These are phyloP conservation scores for Chalciporus piperatus DNA, from an alignment of 768 basidiomycete genomes.

Conservation along the genomic window DNA sequence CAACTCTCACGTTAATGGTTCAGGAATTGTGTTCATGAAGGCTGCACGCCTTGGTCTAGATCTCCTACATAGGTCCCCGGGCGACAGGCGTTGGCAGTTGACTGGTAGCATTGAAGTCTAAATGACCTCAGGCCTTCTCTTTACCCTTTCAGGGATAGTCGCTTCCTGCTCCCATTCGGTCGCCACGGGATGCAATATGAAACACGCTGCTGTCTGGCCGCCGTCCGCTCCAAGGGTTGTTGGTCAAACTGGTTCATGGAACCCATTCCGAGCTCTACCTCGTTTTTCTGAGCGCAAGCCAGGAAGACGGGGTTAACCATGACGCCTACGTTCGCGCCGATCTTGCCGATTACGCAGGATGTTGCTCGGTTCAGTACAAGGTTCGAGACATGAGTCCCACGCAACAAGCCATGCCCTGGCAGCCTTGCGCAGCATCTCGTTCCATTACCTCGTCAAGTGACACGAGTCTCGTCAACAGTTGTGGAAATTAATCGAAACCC, in stretches of 20 bases:
- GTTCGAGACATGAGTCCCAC: neutral
- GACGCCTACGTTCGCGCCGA: neutral
- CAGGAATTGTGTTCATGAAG: neutral
- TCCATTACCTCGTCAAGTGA: neutral
- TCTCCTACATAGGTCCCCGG: neutral
- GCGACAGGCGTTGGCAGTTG: too few relatives aligned
- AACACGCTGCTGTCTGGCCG: neutral
- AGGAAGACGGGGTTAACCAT: neutral
- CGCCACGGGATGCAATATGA: neutral
- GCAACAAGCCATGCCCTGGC: neutral
- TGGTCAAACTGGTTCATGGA: neutral
- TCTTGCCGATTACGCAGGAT: slow-evolving; percentile 13
- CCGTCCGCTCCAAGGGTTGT: neutral
- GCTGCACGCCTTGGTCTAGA: neutral
- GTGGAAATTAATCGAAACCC: slow-evolving; percentile 5
- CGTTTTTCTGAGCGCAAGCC: neutral
- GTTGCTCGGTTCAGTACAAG: slow-evolving; percentile 3
- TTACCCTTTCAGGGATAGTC: neutral
- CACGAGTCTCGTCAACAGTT: neutral
- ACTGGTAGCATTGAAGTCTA: neutral
- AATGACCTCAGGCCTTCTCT: neutral
- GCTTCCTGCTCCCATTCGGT: neutral
- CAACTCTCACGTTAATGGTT: slow-evolving; percentile 5
- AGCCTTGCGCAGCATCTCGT: too few relatives aligned
- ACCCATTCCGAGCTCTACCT: neutral